Evolutionary conservation across 2,329 filamentous ascomycete species (phyloP), one percentile per base, ranked within the genome.

Genomic region (Sclerotinia sclerotiorum): DNA sequence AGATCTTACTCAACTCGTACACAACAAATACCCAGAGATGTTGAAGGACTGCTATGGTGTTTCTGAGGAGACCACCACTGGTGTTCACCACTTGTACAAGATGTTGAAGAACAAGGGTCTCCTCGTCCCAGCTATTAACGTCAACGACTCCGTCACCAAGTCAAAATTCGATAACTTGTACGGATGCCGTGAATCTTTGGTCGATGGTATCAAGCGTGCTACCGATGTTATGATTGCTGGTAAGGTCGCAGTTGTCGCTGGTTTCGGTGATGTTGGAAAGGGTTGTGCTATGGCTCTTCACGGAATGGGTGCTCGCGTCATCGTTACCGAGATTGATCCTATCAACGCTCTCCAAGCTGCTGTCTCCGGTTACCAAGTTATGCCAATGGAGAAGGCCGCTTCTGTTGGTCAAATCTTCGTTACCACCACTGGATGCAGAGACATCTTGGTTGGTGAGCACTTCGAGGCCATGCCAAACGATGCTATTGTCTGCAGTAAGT

Each of bases 141-240:
- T 99, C 87, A 98, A 99, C 86, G 94, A 99, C 89, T 94, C 91
- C 70, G 94, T 99, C 80, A 99, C 95, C 83, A 99, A 98, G 90
- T 97, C 93, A 84, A 99, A 99, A 89, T 99, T 99, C 82, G 95
- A 98, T 89, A 99, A 99, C 90, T 85, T 98, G 75, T 99, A 98
- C 88, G 94, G 95, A 80, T 98, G 95, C 93, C 90, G 93, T 81
- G 95, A 98, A 87, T 97, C 94, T 73, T 91, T 99, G 78, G 90
- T 99, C 79, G 95, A 99, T 82, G 95, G 95, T 82, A 98, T 99
- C 90, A 99, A 98, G 92, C 94, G 94, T 85, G 94, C 95, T 78
- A 99, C 95, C 82, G 94, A 99, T 86, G 95, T 98, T 83, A 99
- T 99, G 95, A 94, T 98, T 87, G 95, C 95, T 79, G 95, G 95